Evolutionary conservation across 176 grass and related monocot genomes (phyloP).

Genomic region (Hordeum marinum): DNA sequence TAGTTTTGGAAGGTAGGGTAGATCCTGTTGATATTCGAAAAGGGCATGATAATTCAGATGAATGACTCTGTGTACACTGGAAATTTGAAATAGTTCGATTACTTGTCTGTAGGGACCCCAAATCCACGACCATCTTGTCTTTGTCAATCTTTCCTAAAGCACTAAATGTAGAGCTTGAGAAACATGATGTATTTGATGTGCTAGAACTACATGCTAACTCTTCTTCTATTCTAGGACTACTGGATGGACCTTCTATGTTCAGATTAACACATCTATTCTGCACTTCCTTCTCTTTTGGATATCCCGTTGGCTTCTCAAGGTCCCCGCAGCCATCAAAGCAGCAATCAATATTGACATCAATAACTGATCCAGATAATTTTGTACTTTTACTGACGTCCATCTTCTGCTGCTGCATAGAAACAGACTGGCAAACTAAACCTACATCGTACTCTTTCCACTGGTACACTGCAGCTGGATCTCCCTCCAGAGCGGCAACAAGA

Average conservation of each 20-base stretch:
- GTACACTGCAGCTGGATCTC: slow-evolving; percentile 41
- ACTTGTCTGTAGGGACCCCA: slow-evolving; percentile 14
- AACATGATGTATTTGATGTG: slow-evolving; percentile 7
- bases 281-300: background rate
- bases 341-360: slow-evolving; percentile 8
- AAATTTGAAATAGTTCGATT: slow-evolving; percentile 22
- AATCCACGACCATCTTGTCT: slow-evolving; percentile 11
- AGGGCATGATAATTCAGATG: slow-evolving; percentile 32
- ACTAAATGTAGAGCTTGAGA: slow-evolving; percentile 17
- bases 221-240: slow-evolving; percentile 26
- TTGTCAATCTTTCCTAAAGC: background rate
- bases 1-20: slow-evolving; percentile 10
- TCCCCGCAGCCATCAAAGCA: slow-evolving; percentile 14
- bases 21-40: background rate
- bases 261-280: slow-evolving; percentile 36
- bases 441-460: slow-evolving; percentile 34
- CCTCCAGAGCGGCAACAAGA: slow-evolving; percentile 73
- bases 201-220: slow-evolving; percentile 14
- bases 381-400: slow-evolving; percentile 16
- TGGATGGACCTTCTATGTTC: slow-evolving; percentile 23
- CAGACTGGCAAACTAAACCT: slow-evolving; percentile 27
- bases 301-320: slow-evolving; percentile 18
- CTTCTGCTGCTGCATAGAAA: slow-evolving; percentile 17
- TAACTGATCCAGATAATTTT: background rate
- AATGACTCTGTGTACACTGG: slow-evolving; percentile 28